Conservation (phyloP, 768 basidiomycete species). For the Boletus barrowsii region DNA sequence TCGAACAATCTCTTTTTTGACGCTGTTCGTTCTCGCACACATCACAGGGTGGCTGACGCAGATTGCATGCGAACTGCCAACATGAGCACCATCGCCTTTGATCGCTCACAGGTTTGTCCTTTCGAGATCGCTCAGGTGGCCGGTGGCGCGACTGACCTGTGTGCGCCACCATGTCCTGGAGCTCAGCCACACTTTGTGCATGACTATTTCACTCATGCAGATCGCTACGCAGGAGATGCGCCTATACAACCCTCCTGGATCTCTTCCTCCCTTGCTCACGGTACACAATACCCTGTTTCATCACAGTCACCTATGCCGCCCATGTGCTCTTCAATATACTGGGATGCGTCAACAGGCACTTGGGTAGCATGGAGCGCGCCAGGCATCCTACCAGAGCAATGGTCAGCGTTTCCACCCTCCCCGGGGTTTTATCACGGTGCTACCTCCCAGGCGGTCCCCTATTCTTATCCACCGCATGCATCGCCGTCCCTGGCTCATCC, state of each 20-base stretch:
- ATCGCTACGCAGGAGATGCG: constrained; percentile 20
- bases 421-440: constrained; percentile 26
- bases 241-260: constrained; percentile 27
- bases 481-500: constrained; percentile 21
- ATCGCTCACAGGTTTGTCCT: constrained; percentile 23
- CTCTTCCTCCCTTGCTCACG: constrained; percentile 25
- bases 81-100: constrained; percentile 20
- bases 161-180: constrained; percentile 16
- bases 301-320: constrained; percentile 28
- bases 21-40: constrained; percentile 28
- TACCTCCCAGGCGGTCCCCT: constrained; percentile 21
- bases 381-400: constrained; percentile 27
- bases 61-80: constrained; percentile 18
- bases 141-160: constrained; percentile 26
- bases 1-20: constrained; percentile 41
- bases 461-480: constrained; percentile 28
- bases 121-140: constrained; percentile 17
- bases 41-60: constrained; percentile 24
- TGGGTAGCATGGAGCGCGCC: constrained; percentile 32
- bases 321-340: constrained; percentile 27
- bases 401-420: constrained; percentile 28
- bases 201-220: constrained; percentile 27
- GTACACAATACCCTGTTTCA: constrained; percentile 28
- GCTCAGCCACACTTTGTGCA: constrained; percentile 24
- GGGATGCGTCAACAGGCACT: constrained; percentile 28